These are phyloP conservation scores for Arthroderma uncinatum DNA, from an alignment of 2,329 filamentous ascomycete genomes.

Conservation along the genomic window DNA sequence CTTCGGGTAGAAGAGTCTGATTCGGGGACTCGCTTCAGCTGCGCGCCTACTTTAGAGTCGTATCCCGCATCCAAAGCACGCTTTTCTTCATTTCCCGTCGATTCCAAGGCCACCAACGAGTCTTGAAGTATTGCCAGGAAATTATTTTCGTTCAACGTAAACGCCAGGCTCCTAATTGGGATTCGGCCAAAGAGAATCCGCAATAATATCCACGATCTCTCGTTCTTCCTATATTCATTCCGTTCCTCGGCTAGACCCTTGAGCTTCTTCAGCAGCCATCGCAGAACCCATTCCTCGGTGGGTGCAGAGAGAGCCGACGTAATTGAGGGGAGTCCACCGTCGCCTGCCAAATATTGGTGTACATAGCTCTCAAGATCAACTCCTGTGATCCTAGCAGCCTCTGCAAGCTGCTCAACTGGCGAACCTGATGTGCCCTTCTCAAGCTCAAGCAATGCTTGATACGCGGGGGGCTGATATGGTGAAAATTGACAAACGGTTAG, in stretches of 20 bases:
- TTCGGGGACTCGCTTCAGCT: slow-evolving; percentile 20
- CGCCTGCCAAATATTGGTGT: not conserved
- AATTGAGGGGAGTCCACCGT: not conserved
- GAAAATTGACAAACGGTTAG: no score
- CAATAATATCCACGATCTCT: slow-evolving; percentile 44
- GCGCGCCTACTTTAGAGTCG: slow-evolving; percentile 26
- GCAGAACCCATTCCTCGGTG: slow-evolving; percentile 55
- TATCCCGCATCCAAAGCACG: slow-evolving; percentile 17
- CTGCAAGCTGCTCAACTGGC: slow-evolving; percentile 27
- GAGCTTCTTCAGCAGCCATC: slow-evolving; percentile 54
- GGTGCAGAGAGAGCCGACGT: slow-evolving; percentile 20
- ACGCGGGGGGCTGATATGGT: slow-evolving; percentile 25
- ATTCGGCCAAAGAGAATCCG: slow-evolving; percentile 58
- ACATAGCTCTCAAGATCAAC: slow-evolving; percentile 27
- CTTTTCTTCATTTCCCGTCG: not conserved
- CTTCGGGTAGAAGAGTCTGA: slow-evolving; percentile 17
- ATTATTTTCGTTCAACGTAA: slow-evolving; percentile 57
- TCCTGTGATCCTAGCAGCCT: slow-evolving; percentile 35
- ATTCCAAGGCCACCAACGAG: slow-evolving; percentile 47
- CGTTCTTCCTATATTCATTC: slow-evolving; percentile 33
- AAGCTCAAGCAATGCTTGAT: slow-evolving; percentile 35
- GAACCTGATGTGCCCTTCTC: slow-evolving; percentile 34
- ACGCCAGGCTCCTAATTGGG: slow-evolving; percentile 57
- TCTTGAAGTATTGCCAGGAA: slow-evolving; percentile 57
- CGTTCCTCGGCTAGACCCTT: slow-evolving; percentile 30